Base-by-base conservation (phyloP, 345 rosid genomes). In the Sisymbrium irio region DNA sequence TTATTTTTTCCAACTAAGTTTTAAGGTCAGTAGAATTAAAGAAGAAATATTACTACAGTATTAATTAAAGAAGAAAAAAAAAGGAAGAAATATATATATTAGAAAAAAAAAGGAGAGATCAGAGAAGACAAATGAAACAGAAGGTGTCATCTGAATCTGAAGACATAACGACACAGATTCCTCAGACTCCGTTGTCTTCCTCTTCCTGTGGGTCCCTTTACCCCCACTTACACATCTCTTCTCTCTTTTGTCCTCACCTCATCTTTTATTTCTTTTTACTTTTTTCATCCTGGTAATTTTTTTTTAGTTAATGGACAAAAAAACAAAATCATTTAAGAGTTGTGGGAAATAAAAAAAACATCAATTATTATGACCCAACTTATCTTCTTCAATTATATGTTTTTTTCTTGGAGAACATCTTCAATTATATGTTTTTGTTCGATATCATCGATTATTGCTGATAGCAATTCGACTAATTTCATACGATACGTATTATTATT, bases 101-200 rank as follows among this genome's bases (percentile, higher is more conserved):
- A 8, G 51, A 8, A 46, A 44, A 63, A 9, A 62, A 37, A 4
- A 2, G 1, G 8, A 41, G 8, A 64, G 51, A 66, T 4, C 0
- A 57, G 53, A 58, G 63, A 68, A 60, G 73, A 74, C 78, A 74
- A 55, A 69, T 40, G 47, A 60, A 74, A 28, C 58, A 51, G 69
- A 62, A 54, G 65, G 42, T 78, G 68, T 62, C 56, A 39, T 72
- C 54, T 62, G 75, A 44, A 61, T 40, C 68, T 56, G 66, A 74
- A 68, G 84, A 78, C 83, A 79, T 42, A 75, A 81, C 82, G 83
- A 81, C 85, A 85, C 76, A 87, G 89, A 83, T 87, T 82, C 85
- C 82, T 82, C 76, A 77, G 71, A 70, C 72, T 77, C 63, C 51
- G 55, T 77, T 70, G 80, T 77, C 80, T 70, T 76, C 51, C 67